These are phyloP conservation scores for Akanthomyces muscarius DNA, from an alignment of 2,329 filamentous ascomycete genomes.

Conservation along the genomic window DNA sequence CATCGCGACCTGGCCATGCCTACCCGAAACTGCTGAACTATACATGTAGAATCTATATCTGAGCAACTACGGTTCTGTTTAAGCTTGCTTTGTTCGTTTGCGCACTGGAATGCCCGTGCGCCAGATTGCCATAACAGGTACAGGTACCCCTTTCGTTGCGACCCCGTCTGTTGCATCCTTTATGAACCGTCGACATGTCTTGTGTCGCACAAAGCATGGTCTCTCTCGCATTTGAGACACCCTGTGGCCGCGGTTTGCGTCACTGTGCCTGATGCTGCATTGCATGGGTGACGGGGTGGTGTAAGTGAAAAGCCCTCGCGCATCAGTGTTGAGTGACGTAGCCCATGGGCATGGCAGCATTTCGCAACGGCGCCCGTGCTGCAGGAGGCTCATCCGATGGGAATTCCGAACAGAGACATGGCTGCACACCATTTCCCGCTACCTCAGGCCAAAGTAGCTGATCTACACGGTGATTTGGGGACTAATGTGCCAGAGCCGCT, in stretches of 20 bases:
- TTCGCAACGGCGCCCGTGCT: background rate
- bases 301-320: background rate
- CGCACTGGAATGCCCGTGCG: background rate
- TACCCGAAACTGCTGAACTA: background rate
- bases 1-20: background rate
- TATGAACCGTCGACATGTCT: background rate
- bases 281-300: background rate
- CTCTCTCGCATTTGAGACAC: conserved; percentile 11
- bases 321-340: conserved; percentile 3
- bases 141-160: background rate
- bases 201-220: conserved; percentile 1
- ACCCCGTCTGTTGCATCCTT: background rate
- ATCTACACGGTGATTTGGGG: background rate
- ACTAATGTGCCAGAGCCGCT: background rate
- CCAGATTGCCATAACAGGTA: background rate
- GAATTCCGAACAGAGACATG: background rate
- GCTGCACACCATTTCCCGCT: background rate
- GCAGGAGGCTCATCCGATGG: background rate
- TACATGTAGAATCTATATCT: background rate
- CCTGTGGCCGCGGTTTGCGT: conserved; percentile 5
- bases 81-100: conserved; percentile 6
- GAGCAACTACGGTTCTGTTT: conserved; percentile 7
- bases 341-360: background rate
- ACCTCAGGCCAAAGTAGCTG: background rate
- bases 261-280: conserved; percentile 8